These are phyloP conservation scores for Phytophthora cactorum DNA, from an alignment of 352 stramenopile species.

Conservation along the genomic window DNA sequence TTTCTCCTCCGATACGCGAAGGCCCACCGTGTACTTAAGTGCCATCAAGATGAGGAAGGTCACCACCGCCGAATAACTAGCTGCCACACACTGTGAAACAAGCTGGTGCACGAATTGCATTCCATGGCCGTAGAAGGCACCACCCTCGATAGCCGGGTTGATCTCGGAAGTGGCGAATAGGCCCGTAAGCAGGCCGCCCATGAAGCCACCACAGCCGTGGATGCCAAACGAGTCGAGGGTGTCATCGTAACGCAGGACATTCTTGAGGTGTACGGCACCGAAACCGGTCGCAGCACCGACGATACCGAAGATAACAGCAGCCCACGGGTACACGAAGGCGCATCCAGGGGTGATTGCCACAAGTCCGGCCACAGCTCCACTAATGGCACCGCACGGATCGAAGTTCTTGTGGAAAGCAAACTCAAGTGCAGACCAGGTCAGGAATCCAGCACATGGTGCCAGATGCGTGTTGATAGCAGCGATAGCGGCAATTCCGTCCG, in stretches of 20 bases:
- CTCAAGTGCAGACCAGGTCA: conserved; percentile 74
- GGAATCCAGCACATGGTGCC: conserved; percentile 59
- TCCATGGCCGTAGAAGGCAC: conserved; percentile 58
- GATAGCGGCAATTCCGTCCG: conserved; percentile 64
- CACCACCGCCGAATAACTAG: conserved; percentile 65
- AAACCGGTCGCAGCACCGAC: conserved; percentile 63
- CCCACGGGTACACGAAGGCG: conserved; percentile 75
- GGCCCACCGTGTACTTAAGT: conserved; percentile 71
- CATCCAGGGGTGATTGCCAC: conserved; percentile 76
- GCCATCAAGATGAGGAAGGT: conserved; percentile 75
- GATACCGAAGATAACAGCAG: conserved; percentile 77
- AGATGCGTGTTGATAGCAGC: conserved; percentile 81
- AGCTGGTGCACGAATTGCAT: conserved; percentile 65
- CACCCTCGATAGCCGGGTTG: conserved; percentile 60
- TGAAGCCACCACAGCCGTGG: conserved; percentile 69
- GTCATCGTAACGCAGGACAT: conserved; percentile 78
- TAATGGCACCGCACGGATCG: conserved; percentile 67
- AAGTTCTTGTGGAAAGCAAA: conserved; percentile 61
- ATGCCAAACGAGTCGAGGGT: conserved; percentile 82
- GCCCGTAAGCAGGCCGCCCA: conserved; percentile 66
- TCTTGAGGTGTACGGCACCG: conserved; percentile 62
- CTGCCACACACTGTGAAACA: conserved; percentile 57
- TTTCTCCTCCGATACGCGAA: conserved; percentile 77
- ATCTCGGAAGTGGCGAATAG: conserved; percentile 70
- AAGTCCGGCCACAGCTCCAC: conserved; percentile 67